A percentile compares a stretch with the other conserved stretches of the same genome.
Conservation (phyloP, 2,329 filamentous ascomycete genomes). For the Endoconidiophora laricicola region DNA sequence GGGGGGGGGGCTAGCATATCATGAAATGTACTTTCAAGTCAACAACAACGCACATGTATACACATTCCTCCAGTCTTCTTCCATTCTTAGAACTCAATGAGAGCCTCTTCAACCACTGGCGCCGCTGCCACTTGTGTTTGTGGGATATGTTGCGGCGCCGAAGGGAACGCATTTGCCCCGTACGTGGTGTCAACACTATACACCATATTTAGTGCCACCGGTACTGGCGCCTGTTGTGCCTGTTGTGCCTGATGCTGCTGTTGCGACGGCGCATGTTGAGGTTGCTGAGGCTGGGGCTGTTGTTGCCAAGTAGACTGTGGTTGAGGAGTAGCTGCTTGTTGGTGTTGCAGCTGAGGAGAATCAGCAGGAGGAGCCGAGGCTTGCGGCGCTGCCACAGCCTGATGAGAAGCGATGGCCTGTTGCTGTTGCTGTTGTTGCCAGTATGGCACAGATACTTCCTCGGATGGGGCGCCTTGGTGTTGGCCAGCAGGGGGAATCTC, state of each 20-base stretch:
- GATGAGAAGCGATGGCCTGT: conserved; percentile 5
- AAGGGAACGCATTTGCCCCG: conserved; percentile 46
- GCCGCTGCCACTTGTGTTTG: conserved; percentile 24
- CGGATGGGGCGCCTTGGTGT: conserved; percentile 17
- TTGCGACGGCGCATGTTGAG: conserved; percentile 19
- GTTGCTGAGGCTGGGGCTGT: conserved; percentile 19
- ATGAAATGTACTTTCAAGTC: no score
- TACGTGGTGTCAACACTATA: conserved; percentile 23
- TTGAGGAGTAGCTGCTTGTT: conserved; percentile 6
- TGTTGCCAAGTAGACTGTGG: conserved; percentile 17
- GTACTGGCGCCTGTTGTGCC: conserved; percentile 23
- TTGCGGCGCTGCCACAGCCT: not conserved
- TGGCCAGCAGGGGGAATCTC: conserved; percentile 6
- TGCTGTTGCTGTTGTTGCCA: conserved; percentile 16
- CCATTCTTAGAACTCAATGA: conserved; percentile 42
- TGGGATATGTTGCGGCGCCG: conserved; percentile 45
- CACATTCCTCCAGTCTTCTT: no score
- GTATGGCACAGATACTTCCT: conserved; percentile 13
- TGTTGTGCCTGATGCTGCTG: conserved; percentile 20
- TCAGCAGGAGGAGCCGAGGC: not conserved
- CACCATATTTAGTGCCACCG: no score
- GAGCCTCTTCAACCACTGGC: conserved; percentile 48
- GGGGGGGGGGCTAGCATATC: no score
- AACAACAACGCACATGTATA: no score
- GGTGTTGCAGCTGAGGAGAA: conserved; percentile 18